Conservation (phyloP, 2,329 filamentous ascomycete species). For the Colletotrichum sp. region DNA sequence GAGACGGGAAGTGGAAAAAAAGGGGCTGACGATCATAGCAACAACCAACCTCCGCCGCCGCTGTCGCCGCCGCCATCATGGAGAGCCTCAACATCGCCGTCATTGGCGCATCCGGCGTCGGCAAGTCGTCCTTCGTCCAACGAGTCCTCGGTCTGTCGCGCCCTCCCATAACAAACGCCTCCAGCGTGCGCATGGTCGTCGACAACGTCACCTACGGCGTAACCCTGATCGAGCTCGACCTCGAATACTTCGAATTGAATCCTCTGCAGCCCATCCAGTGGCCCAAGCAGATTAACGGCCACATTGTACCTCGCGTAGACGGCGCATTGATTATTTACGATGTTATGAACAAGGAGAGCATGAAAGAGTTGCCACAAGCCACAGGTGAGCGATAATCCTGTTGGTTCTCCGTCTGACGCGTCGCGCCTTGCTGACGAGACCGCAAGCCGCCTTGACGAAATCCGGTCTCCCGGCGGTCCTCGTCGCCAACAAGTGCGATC, state of each 20-base stretch:
- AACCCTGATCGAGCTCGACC: slow-evolving; percentile 69
- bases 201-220: slow-evolving; percentile 64
- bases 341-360: slow-evolving; percentile 78
- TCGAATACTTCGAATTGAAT: slow-evolving; percentile 68
- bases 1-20: slow-evolving; percentile 21
- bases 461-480: slow-evolving; percentile 78
- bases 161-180: slow-evolving; percentile 58
- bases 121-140: slow-evolving; percentile 73
- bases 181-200: slow-evolving; percentile 61
- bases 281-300: slow-evolving; percentile 73
- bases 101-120: slow-evolving; percentile 69
- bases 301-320: slow-evolving; percentile 77
- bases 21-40: slow-evolving; percentile 23
- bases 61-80: slow-evolving; percentile 44
- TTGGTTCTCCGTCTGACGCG: not conserved
- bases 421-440: slow-evolving; percentile 25
- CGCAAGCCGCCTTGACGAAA: slow-evolving; percentile 73
- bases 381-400: slow-evolving; percentile 68
- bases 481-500: slow-evolving; percentile 90
- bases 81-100: slow-evolving; percentile 69
- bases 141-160: slow-evolving; percentile 61
- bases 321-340: slow-evolving; percentile 89
- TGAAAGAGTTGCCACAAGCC: slow-evolving; percentile 75
- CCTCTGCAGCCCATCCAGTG: slow-evolving; percentile 65
- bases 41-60: slow-evolving; percentile 22